Percentiles rank a stretch among this genome's conserved stretches.
Conservation (phyloP, 495 filamentous ascomycete species). For the Tuber melanosporum region DNA sequence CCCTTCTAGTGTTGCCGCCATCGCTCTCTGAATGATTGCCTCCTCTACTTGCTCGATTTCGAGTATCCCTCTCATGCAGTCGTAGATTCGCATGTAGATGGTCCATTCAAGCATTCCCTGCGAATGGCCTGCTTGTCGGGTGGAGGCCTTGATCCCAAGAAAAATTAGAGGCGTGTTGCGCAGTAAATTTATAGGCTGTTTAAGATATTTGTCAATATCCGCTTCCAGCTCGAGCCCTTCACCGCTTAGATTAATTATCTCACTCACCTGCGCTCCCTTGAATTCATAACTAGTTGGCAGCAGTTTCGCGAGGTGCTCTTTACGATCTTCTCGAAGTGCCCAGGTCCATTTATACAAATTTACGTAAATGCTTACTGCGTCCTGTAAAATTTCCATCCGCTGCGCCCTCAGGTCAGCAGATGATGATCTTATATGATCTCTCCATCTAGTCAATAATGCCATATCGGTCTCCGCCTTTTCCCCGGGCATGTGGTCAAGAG, state of each 20-base stretch:
- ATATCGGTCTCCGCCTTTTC: conserved; percentile 22
- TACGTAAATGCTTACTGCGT: background rate
- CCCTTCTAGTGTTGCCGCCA: conserved; percentile 15
- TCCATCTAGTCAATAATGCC: conserved; percentile 28
- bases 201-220: conserved; percentile 42
- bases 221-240: background rate
- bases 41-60: conserved; percentile 20
- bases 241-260: conserved; percentile 10
- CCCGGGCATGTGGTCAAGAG: conserved; percentile 26
- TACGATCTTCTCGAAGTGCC: background rate
- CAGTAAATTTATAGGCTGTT: conserved; percentile 58
- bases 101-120: conserved; percentile 8
- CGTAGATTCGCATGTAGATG: conserved; percentile 17
- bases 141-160: background rate
- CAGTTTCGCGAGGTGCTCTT: background rate
- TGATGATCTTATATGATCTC: conserved; percentile 12
- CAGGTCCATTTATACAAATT: background rate
- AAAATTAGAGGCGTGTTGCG: conserved; percentile 55
- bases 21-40: conserved; percentile 29
- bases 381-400: background rate
- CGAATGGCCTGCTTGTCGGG: conserved; percentile 10
- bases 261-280: conserved; percentile 50
- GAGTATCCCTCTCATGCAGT: conserved; percentile 23
- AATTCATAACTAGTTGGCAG: conserved; percentile 30
- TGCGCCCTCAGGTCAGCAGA: background rate